A percentile compares a stretch with the other conserved stretches of the same genome.
Evolutionary conservation across 768 basidiomycete species (phyloP).

Genomic region (Cystobasidium ongulense): DNA sequence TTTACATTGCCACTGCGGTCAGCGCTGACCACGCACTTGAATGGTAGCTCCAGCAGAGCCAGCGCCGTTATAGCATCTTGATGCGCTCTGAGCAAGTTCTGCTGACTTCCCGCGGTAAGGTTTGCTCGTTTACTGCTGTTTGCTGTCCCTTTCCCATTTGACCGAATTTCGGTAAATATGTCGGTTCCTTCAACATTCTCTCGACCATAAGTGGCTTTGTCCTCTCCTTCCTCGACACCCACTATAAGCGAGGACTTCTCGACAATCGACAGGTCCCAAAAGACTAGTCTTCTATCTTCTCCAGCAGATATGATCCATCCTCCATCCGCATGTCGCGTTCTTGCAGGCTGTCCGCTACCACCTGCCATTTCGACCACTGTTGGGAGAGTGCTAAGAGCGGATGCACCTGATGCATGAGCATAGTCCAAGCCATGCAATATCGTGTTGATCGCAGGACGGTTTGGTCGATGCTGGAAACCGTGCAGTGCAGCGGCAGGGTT

Average conservation of each 20-base stretch:
- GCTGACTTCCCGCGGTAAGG: conserved; percentile 70
- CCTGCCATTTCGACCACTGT: conserved; percentile 52
- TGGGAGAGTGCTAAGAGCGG: conserved; percentile 30
- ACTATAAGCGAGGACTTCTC: conserved; percentile 71
- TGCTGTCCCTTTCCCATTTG: conserved; percentile 40
- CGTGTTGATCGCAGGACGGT: neutral
- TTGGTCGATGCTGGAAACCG: neutral
- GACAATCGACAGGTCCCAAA: conserved; percentile 73
- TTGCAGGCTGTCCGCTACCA: conserved; percentile 46
- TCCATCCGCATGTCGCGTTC: conserved; percentile 33
- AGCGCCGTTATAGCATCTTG: conserved; percentile 83
- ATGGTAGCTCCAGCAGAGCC: conserved; percentile 80
- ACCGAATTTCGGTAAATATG: conserved; percentile 19
- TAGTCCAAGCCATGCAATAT: conserved; percentile 39
- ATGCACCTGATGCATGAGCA: conserved; percentile 21
- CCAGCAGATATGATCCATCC: conserved; percentile 83
- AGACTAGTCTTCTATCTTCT: conserved; percentile 73
- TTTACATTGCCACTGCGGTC: conserved; percentile 84
- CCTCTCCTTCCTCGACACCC: conserved; percentile 65
- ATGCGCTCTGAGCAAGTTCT: conserved; percentile 74
- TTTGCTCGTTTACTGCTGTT: conserved; percentile 62
- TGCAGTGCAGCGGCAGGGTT: conserved; percentile 2
- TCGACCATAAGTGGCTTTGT: conserved; percentile 52
- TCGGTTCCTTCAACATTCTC: conserved; percentile 52
- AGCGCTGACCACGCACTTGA: conserved; percentile 85